Conservation (phyloP, 2,329 filamentous ascomycete genomes). For the Xylaria sp. region DNA sequence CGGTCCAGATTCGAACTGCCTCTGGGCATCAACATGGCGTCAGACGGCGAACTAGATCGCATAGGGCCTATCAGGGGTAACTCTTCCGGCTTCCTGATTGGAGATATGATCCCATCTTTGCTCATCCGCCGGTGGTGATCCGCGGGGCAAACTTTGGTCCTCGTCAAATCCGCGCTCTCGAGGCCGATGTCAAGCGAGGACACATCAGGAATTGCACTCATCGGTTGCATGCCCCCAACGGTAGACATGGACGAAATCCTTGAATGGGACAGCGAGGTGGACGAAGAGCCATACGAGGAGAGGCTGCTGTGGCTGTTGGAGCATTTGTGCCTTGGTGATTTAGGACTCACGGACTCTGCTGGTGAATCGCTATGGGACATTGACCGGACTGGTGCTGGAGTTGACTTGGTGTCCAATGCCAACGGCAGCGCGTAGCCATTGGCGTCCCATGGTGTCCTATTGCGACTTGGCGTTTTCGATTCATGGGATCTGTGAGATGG, state of each 20-base stretch:
- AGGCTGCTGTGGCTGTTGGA: slow-evolving; percentile 58
- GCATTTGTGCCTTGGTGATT: slow-evolving; percentile 46
- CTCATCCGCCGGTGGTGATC: slow-evolving; percentile 9
- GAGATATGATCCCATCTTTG: slow-evolving; percentile 22
- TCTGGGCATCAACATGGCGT: slow-evolving; percentile 37
- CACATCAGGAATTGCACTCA: slow-evolving; percentile 42
- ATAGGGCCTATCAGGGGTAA: slow-evolving; percentile 7
- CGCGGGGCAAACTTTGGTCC: slow-evolving; percentile 5
- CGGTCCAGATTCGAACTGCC: slow-evolving; percentile 20
- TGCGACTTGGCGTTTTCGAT: slow-evolving; percentile 35
- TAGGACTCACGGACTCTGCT: slow-evolving; percentile 35
- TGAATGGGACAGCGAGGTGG: slow-evolving; percentile 51
- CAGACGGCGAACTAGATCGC: slow-evolving; percentile 35
- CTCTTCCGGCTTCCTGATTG: slow-evolving; percentile 17
- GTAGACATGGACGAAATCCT: slow-evolving; percentile 58
- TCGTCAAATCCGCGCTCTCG: slow-evolving; percentile 7
- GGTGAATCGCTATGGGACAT: slow-evolving; percentile 32
- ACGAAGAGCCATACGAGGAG: slow-evolving; percentile 52
- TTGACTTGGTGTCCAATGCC: slow-evolving; percentile 42
- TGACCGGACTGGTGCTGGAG: slow-evolving; percentile 28
- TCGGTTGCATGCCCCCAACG: slow-evolving; percentile 45
- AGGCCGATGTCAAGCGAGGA: slow-evolving; percentile 40
- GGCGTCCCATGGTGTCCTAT: slow-evolving; percentile 55
- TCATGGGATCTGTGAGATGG: slow-evolving; percentile 33
- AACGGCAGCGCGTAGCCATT: slow-evolving; percentile 52